Conservation (phyloP, 164 flowering plant genomes). For the Pachysandra terminalis region DNA sequence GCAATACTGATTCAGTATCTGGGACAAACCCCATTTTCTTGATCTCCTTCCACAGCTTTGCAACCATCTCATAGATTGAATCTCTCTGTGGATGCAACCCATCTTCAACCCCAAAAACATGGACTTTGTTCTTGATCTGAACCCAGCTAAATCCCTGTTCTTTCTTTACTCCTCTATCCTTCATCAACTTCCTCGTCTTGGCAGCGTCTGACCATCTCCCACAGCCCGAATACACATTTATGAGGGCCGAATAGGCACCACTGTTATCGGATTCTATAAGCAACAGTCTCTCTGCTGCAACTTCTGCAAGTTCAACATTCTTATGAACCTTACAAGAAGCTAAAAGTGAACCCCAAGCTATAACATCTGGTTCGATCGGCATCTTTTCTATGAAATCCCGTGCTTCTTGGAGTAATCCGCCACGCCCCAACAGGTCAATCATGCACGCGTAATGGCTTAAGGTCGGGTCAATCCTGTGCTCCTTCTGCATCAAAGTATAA, state of each 20-base stretch:
- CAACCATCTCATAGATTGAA: constrained; percentile 49
- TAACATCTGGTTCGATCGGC: constrained; percentile 77
- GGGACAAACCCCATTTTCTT: constrained; percentile 79
- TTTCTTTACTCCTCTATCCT: constrained; percentile 69
- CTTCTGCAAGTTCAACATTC: constrained; percentile 54
- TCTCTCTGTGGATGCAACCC: constrained; percentile 59
- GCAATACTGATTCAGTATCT: constrained; percentile 66
- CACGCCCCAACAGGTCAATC: constrained; percentile 81
- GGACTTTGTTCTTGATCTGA: constrained; percentile 51
- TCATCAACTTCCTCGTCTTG: constrained; percentile 60
- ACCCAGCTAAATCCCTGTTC: constrained; percentile 84
- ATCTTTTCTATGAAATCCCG: constrained; percentile 55
- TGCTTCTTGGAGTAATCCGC: constrained; percentile 71
- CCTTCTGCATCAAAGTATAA: constrained; percentile 46
- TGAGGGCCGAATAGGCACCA: constrained; percentile 77
- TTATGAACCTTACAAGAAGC: constrained; percentile 67
- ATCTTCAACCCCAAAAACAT: constrained; percentile 82
- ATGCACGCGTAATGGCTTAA: constrained; percentile 78
- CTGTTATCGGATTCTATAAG: constrained; percentile 68
- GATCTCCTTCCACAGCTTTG: constrained; percentile 65
- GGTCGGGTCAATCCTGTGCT: constrained; percentile 63
- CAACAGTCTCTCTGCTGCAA: constrained; percentile 71
- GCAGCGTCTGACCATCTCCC: constrained; percentile 79
- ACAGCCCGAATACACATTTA: constrained; percentile 64
- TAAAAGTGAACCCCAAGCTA: constrained; percentile 91